These are phyloP conservation scores for Tympanopsis confertula DNA, from an alignment of 2,329 filamentous ascomycete genomes.

Conservation along the genomic window DNA sequence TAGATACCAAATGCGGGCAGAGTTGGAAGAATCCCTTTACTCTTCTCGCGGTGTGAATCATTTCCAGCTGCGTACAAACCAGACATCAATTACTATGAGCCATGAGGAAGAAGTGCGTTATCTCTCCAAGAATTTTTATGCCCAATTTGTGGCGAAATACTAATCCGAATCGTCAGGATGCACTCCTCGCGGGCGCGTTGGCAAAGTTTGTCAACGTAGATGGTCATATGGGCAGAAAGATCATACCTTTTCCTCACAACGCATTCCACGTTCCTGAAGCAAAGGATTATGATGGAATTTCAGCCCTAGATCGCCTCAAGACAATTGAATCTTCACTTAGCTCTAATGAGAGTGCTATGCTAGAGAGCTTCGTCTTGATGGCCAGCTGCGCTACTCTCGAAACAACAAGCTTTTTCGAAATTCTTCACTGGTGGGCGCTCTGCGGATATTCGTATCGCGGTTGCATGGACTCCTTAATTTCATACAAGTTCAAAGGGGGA, in stretches of 20 bases:
- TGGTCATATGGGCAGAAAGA: slow-evolving; percentile 19
- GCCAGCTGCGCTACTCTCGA: slow-evolving; percentile 28
- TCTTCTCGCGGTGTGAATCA: slow-evolving; percentile 27
- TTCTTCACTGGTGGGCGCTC: slow-evolving; percentile 34
- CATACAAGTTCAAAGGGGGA: slow-evolving; percentile 27
- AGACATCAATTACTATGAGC: slow-evolving; percentile 18
- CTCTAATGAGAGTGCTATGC: slow-evolving; percentile 22
- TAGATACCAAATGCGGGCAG: slow-evolving; percentile 28
- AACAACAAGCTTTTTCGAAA: slow-evolving; percentile 30
- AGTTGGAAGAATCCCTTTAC: slow-evolving; percentile 24
- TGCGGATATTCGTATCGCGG: slow-evolving; percentile 25
- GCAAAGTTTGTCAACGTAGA: slow-evolving; percentile 34
- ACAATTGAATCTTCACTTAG: slow-evolving; percentile 24
- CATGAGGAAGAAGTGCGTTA: slow-evolving; percentile 32
- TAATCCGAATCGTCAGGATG: too few relatives aligned
- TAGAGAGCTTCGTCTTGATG: slow-evolving; percentile 28
- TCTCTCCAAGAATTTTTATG: too few relatives aligned
- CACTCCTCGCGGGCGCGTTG: slow-evolving; percentile 18
- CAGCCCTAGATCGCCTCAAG: slow-evolving; percentile 26
- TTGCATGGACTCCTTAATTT: slow-evolving; percentile 23
- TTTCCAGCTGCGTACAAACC: slow-evolving; percentile 20
- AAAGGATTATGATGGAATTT: slow-evolving; percentile 23
- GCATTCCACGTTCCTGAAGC: slow-evolving; percentile 17
- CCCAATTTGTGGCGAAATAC: too few relatives aligned
- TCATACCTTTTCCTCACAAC: slow-evolving; percentile 27